Evolutionary conservation across 768 basidiomycete genomes (phyloP).

Genomic region (Russula emetica): DNA sequence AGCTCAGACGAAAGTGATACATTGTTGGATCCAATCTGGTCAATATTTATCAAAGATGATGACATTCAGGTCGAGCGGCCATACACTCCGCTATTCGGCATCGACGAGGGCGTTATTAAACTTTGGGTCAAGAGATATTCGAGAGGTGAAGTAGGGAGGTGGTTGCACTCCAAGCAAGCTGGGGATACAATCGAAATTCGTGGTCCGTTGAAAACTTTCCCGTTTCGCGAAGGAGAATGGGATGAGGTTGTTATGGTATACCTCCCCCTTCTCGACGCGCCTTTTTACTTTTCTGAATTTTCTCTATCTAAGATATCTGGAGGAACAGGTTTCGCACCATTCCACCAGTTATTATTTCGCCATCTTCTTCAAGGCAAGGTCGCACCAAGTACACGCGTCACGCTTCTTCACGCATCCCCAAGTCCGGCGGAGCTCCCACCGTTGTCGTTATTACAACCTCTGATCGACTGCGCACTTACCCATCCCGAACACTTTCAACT

Average conservation of each 20-base stretch:
- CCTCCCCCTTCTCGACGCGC: background rate
- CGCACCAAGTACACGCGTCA: conserved; percentile 50
- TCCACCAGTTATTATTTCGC: conserved; percentile 67
- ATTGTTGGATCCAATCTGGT: conserved; percentile 52
- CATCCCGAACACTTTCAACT: conserved; percentile 56
- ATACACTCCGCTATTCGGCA: conserved; percentile 75
- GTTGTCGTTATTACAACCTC: conserved; percentile 50
- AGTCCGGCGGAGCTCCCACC: conserved; percentile 65
- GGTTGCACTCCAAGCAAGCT: conserved; percentile 66
- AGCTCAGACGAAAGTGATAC: conserved; percentile 24
- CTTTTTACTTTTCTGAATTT: conserved; percentile 3
- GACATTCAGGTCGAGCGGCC: conserved; percentile 86
- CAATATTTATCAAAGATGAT: conserved; percentile 77
- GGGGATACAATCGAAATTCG: conserved; percentile 73
- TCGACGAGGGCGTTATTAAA: conserved; percentile 62
- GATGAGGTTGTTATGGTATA: conserved; percentile 76
- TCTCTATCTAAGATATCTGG: conserved; percentile 62
- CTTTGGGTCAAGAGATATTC: conserved; percentile 83
- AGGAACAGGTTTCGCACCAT: conserved; percentile 84
- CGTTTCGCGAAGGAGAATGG: conserved; percentile 54
- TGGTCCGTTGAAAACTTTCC: conserved; percentile 70
- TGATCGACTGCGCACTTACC: conserved; percentile 44
- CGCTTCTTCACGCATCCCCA: conserved; percentile 67
- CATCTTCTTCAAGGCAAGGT: conserved; percentile 39
- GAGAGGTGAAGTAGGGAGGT: conserved; percentile 75